Base-by-base conservation (phyloP, 192 early-diverging fungal genomes). In the Umbelopsis vinacea region DNA sequence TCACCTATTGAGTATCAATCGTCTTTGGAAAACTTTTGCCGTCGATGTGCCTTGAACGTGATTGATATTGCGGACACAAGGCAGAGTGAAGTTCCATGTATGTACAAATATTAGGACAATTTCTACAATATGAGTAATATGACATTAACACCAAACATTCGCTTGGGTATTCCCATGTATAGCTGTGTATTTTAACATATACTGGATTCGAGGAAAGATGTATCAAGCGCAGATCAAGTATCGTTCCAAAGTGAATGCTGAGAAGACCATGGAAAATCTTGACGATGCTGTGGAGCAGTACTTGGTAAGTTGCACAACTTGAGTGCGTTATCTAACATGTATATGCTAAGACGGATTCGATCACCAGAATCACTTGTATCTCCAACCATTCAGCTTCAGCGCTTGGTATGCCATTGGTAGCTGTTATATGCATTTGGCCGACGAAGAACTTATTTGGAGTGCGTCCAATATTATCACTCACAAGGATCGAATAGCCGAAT, bases 381-480 rank as follows among this genome's bases (percentile, higher is more conserved):
- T 89, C 33, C 85, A 87, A 50, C 90, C 90, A 4, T 57, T 75
- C 21, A 78, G 83, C 37, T 80, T 84, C 60, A 80, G 88, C 46
- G 86, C 88, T 4, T 94, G 92, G 92, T 80, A 90, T 69, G 82
- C 84, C 22, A 77, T 92, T 4, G 92, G 82, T 40, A 69, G 69
- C 29, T 87, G 83, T 63, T 90, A 86, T 75, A 71, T 79, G 52
- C 79, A 83, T 24, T 57, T 90, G 38, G 86, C 89, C 12, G 87
- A 92, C 66, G 92, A 93, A 76, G 82, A 86, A 45, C 69, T 94
- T 38, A 76, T 78, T 21, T 87, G 83, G 73, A 92, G 82, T 69
- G 89, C 91, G 2, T 73, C 70, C 9, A 84, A 89, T 47, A 89
- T 92, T 50, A 74, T 74, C 37, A 77, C 74, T 15, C 81, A 85